Percentiles rank a stretch among this genome's conserved stretches.
Evolutionary conservation across 805 yeast genomes (phyloP).

Genomic region (Saturnispora quitensis): DNA sequence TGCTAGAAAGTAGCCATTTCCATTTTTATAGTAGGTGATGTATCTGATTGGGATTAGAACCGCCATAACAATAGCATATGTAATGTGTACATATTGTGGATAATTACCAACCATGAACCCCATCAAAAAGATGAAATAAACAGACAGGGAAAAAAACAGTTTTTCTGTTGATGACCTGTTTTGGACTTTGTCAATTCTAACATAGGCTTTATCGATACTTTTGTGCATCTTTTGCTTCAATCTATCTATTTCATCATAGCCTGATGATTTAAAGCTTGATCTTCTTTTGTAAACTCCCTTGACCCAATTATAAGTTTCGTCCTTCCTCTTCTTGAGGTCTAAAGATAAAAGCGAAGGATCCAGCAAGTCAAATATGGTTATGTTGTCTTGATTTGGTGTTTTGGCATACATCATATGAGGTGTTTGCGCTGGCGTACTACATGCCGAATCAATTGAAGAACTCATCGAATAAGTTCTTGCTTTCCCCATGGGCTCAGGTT

Average conservation of each 20-base stretch:
- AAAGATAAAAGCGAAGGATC: constrained; percentile 23
- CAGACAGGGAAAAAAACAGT: constrained; percentile 65
- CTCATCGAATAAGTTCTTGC: background rate
- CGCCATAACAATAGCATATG: constrained; percentile 54
- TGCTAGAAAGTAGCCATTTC: constrained; percentile 81
- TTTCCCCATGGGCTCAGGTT: background rate
- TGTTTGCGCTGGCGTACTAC: background rate
- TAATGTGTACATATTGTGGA: constrained; percentile 69
- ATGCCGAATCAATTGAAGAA: background rate
- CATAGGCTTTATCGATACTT: constrained; percentile 31
- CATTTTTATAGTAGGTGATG: constrained; percentile 69
- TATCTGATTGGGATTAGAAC: constrained; percentile 76
- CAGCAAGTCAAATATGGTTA: constrained; percentile 24
- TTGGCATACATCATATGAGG: constrained; percentile 4
- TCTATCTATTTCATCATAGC: constrained; percentile 21
- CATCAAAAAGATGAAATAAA: constrained; percentile 54
- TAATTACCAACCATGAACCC: constrained; percentile 72
- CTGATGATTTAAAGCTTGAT: background rate
- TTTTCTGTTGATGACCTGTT: constrained; percentile 58
- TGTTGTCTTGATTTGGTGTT: constrained; percentile 20
- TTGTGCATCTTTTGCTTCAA: constrained; percentile 18
- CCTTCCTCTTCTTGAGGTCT: constrained; percentile 17
- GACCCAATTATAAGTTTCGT: constrained; percentile 23
- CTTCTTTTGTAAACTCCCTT: constrained; percentile 16
- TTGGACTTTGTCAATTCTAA: constrained; percentile 29